Percentiles rank a stretch among this genome's conserved stretches.
These are phyloP conservation scores for Saccharomycopsis fermentans DNA, from an alignment of 805 yeast genomes.

Conservation along the genomic window DNA sequence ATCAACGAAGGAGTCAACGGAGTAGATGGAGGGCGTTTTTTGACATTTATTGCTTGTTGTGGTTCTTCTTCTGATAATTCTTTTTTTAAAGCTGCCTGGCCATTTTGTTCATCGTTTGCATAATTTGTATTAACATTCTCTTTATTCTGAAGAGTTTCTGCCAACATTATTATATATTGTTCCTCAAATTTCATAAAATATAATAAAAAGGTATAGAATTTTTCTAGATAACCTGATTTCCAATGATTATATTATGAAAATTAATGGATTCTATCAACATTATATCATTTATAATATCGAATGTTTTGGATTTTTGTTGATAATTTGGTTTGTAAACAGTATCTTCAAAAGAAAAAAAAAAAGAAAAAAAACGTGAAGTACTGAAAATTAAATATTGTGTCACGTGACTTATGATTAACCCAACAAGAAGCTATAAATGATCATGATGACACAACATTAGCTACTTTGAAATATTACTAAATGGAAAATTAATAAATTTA, in stretches of 20 bases:
- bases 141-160: background rate
- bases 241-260: background rate
- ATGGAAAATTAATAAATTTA: too few relatives aligned
- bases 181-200: background rate
- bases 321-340: background rate
- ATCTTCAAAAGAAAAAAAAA: background rate
- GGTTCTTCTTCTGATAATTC: background rate
- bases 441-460: too few relatives aligned
- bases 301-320: background rate
- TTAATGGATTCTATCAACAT: background rate
- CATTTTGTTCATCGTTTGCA: background rate
- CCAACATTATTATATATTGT: background rate
- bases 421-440: background rate
- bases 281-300: background rate
- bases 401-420: background rate
- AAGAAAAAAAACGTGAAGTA: background rate
- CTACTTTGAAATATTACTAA: too few relatives aligned
- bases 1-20: constrained; percentile 8
- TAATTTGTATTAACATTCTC: background rate
- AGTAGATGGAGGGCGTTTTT: constrained; percentile 8
- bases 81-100: background rate
- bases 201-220: background rate
- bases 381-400: background rate
- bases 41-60: background rate
- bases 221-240: background rate